Conservation (phyloP, 73 alveolate genomes). For the Durusdinium trenchii region DNA sequence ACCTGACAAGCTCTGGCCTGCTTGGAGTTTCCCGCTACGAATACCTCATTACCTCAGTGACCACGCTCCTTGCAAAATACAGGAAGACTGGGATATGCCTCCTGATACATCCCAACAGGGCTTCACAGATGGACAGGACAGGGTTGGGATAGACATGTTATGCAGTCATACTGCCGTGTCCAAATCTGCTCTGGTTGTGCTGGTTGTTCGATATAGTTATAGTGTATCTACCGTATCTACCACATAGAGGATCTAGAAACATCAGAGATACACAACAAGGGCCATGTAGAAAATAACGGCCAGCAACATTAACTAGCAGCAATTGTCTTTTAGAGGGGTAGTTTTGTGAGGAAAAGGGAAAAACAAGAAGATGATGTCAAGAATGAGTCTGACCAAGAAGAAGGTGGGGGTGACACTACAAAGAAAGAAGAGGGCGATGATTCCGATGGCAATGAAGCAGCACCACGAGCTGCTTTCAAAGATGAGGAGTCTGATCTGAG, state of each 20-base stretch:
- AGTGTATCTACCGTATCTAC: too few species aligned
- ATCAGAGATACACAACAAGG: too few species aligned
- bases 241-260: too few species aligned
- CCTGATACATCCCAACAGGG: conserved; percentile 18
- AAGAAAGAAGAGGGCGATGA: conserved; percentile 32
- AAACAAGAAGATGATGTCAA: not conserved
- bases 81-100: conserved; percentile 4
- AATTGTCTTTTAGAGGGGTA: too few species aligned
- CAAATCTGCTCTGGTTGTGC: too few species aligned
- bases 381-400: not conserved
- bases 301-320: not conserved
- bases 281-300: not conserved
- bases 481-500: not conserved
- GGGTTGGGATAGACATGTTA: too few species aligned
- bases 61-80: not conserved
- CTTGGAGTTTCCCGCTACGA: not conserved
- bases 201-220: too few species aligned
- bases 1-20: not conserved
- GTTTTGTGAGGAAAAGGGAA: too few species aligned
- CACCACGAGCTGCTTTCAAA: not conserved
- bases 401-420: not conserved
- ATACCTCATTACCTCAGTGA: not conserved
- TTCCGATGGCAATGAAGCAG: not conserved
- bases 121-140: too few species aligned
- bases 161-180: too few species aligned